These are phyloP conservation scores for Selaginella moellendorffii DNA, from an alignment of 75 land plant genomes.

Conservation along the genomic window DNA sequence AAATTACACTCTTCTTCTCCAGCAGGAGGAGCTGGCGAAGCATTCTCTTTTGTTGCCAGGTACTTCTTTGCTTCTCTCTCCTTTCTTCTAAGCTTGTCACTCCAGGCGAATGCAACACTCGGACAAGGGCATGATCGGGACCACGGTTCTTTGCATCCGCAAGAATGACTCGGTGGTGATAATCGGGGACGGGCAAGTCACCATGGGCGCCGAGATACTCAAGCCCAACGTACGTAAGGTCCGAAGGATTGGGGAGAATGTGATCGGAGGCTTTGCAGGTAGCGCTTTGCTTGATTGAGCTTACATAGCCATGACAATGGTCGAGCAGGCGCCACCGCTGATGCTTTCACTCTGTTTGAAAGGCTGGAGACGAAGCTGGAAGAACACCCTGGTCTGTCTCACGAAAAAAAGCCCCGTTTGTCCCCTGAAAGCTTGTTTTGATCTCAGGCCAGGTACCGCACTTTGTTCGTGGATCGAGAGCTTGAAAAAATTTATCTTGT, in stretches of 20 bases:
- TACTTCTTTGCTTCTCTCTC: not conserved
- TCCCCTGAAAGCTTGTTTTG: not conserved
- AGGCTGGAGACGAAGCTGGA: slow-evolving; percentile 31
- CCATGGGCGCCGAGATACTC: slow-evolving; percentile 27
- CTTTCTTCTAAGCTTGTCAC: not conserved
- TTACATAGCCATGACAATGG: too few relatives aligned
- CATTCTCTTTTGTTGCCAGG: not conserved
- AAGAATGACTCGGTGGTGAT: slow-evolving; percentile 29
- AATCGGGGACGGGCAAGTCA: slow-evolving; percentile 33
- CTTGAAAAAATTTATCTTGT: too few relatives aligned
- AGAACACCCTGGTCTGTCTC: slow-evolving; percentile 29
- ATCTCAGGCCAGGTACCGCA: not conserved
- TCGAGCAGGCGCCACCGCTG: slow-evolving; percentile 23
- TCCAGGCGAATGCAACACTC: slow-evolving; percentile 13
- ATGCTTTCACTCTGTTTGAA: slow-evolving; percentile 25
- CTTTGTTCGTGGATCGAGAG: too few relatives aligned
- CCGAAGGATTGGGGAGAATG: slow-evolving; percentile 29
- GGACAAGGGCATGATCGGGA: slow-evolving; percentile 24
- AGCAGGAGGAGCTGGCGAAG: not conserved
- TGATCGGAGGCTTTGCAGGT: slow-evolving; percentile 41
- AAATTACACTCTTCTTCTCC: too few relatives aligned
- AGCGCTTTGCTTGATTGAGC: too few relatives aligned
- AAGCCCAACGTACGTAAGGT: slow-evolving; percentile 35
- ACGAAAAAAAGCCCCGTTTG: not conserved
- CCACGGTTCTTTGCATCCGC: slow-evolving; percentile 30